A percentile compares a stretch with the other conserved stretches of the same genome.
Evolutionary conservation across 371 early-diverging fungal genomes (phyloP).

Genomic region (Smittium culicis): DNA sequence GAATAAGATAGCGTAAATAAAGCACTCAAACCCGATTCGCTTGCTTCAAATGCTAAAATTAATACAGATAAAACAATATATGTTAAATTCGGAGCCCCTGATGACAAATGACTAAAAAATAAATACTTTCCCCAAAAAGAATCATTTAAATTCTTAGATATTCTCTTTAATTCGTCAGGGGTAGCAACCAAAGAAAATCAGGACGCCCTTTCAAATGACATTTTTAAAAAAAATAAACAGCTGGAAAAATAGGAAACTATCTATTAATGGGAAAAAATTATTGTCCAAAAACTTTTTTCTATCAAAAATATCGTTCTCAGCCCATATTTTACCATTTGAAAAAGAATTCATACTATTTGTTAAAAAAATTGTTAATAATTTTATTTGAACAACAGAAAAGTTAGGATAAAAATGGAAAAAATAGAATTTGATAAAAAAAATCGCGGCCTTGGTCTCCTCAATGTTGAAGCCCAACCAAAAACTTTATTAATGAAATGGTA

Average conservation of each 20-base stretch:
- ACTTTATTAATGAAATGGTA: conserved; percentile 4
- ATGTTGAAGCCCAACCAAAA: conserved; percentile 5
- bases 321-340: neutral
- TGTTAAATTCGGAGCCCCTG: conserved; percentile 9
- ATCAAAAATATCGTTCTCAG: conserved; percentile 5
- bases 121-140: neutral
- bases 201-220: neutral
- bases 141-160: conserved; percentile 5
- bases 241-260: neutral
- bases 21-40: conserved; percentile 6
- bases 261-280: conserved; percentile 1
- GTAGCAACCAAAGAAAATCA: neutral
- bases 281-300: conserved; percentile 1
- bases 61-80: conserved; percentile 14
- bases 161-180: neutral
- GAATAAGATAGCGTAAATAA: neutral
- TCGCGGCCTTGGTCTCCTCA: neutral
- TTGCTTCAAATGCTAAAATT: conserved; percentile 10
- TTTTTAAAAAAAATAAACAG: neutral
- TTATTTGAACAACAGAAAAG: conserved; percentile 4
- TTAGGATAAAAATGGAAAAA: neutral
- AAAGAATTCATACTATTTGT: neutral
- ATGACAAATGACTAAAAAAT: neutral
- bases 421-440: neutral
- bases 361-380: conserved; percentile 9